Percentiles rank a stretch among this genome's conserved stretches.
phyloP scores from a whole-genome alignment of 768 basidiomycete species.

The Tulasnella sp. region DNA sequence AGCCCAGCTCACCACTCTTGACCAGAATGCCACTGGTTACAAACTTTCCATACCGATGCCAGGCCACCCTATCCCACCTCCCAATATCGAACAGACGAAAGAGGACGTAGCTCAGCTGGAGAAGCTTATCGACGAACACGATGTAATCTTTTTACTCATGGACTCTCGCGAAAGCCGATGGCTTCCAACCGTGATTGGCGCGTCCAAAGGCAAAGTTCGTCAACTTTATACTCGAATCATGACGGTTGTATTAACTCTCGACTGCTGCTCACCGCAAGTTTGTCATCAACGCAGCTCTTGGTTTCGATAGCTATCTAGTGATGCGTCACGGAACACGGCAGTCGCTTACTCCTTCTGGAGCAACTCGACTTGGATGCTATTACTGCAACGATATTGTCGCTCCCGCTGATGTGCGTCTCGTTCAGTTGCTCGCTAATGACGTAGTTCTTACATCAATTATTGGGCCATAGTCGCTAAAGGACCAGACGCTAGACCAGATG shows the following conservation, averaged over 20 bases:
- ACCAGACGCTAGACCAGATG: constrained; percentile 96
- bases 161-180: constrained; percentile 96
- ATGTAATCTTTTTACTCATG: constrained; percentile 88
- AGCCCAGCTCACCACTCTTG: not conserved
- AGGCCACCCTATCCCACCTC: constrained; percentile 66
- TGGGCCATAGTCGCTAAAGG: constrained; percentile 47
- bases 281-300: constrained; percentile 85
- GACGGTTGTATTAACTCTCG: not conserved
- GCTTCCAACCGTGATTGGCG: constrained; percentile 83
- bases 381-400: constrained; percentile 98
- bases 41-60: constrained; percentile 89
- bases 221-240: too few relatives aligned
- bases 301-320: constrained; percentile 91
- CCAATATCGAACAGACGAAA: constrained; percentile 41
- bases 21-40: constrained; percentile 44
- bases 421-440: not conserved
- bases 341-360: constrained; percentile 22
- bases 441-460: not conserved
- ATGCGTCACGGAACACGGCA: constrained; percentile 83
- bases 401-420: constrained; percentile 64
- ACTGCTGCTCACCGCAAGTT: constrained; percentile 37
- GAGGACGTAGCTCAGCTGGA: constrained; percentile 65
- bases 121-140: constrained; percentile 67
- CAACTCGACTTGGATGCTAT: constrained; percentile 68
- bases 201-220: constrained; percentile 68